Evolutionary conservation across 495 filamentous ascomycete species (phyloP).

Genomic region (Pseudotulostoma volvatum): DNA sequence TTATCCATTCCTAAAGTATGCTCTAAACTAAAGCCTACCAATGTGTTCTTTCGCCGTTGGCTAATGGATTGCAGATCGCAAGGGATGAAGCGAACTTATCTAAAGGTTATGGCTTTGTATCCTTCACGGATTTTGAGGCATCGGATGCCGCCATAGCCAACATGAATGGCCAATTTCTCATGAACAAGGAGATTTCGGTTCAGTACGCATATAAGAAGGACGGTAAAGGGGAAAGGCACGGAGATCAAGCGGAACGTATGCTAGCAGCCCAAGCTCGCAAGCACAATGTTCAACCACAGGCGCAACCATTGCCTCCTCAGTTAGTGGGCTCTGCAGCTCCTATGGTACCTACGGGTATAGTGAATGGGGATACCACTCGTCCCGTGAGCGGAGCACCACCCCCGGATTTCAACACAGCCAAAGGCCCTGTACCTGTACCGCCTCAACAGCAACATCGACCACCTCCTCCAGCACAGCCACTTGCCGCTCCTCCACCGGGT

Average conservation of each 20-base stretch:
- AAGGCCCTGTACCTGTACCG: conserved; percentile 21
- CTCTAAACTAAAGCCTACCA: background rate
- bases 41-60: background rate
- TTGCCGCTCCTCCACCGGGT: conserved; percentile 54
- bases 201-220: conserved; percentile 99
- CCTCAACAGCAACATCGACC: conserved; percentile 25
- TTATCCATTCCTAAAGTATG: conserved; percentile 63
- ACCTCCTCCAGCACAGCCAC: conserved; percentile 25
- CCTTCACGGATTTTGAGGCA: conserved; percentile 85
- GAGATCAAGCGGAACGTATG: conserved; percentile 85
- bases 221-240: conserved; percentile 91
- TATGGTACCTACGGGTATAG: conserved; percentile 34
- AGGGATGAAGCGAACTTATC: conserved; percentile 80
- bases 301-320: conserved; percentile 37
- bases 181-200: conserved; percentile 89
- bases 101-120: conserved; percentile 95
- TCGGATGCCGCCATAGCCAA: conserved; percentile 79
- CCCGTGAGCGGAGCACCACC: conserved; percentile 20
- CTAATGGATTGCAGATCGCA: conserved; percentile 43
- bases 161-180: conserved; percentile 94
- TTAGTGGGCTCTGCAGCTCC: conserved; percentile 29
- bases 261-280: conserved; percentile 85
- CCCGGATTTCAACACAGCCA: conserved; percentile 19
- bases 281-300: conserved; percentile 70
- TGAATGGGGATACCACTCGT: conserved; percentile 33